Base-by-base conservation (phyloP, 164 flowering plant genomes). In the Brasenia schreberi region DNA sequence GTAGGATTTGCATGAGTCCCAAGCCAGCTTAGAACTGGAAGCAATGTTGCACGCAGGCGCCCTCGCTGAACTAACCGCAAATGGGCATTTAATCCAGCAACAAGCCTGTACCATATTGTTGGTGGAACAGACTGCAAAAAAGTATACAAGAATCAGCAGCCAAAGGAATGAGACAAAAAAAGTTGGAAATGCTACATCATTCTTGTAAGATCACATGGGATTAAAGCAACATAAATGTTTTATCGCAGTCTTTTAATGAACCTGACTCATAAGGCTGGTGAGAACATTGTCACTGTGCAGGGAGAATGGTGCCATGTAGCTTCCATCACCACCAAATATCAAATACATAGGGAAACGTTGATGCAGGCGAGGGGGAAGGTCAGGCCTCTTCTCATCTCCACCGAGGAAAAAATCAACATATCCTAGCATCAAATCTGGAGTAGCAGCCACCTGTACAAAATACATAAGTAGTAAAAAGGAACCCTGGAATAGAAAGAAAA, bases 251-350 rank as follows among this genome's bases (percentile, higher is more conserved):
- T 66, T 27, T 59, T 1, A 65, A 68, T 79, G 72, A 59, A 94
- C 98, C 92, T 94, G 97, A 74, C 97, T 85, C 87, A 94, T 80
- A 45, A 94, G 86, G 81, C 87, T 83, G 49, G 96, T 94, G 62
- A 91, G 72, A 61, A 89, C 82, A 70, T 87, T 87, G 65, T 94
- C 98, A 74, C 81, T 94, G 42, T 87, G 90, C 73, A 94, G 88
- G 62, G 81, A 83, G 78, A 89, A 94, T 71, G 96, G 96, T 73
- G 87, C 83, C 91, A 91, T 87, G 85, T 89, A 94, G 77, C 90
- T 87, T 76, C 98, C 98, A 80, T 91, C 86, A 65, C 98, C 98
- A n/a, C 96, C 98, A 79, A 90, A 91, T 43, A 84, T 68, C 64
- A 94, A 63, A 49, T 81, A 76, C 83, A 94, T 68, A 5, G 98